Base-by-base conservation (phyloP, 139 green algal species). In the Coelastrella sp. region DNA sequence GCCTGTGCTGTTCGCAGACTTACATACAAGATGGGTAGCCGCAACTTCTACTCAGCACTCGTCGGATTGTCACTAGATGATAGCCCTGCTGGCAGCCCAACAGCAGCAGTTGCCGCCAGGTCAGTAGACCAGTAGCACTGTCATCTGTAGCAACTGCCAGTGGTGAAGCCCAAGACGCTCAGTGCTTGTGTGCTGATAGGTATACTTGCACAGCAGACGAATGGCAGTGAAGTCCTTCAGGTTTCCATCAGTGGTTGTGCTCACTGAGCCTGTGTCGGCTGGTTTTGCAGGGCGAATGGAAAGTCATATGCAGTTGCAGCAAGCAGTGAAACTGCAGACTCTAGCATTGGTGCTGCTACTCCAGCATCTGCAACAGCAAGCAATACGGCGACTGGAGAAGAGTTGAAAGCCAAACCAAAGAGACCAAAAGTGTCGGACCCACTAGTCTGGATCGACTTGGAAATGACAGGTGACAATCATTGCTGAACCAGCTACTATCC, bases 381-480 rank as follows among this genome's bases (percentile, higher is more conserved):
- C 43, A 40, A 60, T 69, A 64, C n/a, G 62, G 23, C 38, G 0
- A 21, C 60, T 2, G 17, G 40, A 43, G 79, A 40, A 84, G 62
- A 17, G 25, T 25, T 53, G 0, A 72, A 60, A 34, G 60, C 78
- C 1, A 48, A 45, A 25, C 59, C 76, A 19, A 85, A 69, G 30
- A 77, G 45, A n/a, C 43, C 43, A 0, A 82, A 88, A 80, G 50
- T 96, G 27, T 40, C 51, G 6, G 76, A 96, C 45, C 92, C 96
- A 5, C 86, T 98, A 3, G 89, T 98, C 1, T 98, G 88, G 96
- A 93, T 96, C 9, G 93, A 96, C 78, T 74, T 98, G 19, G 96
- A 98, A 57, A 98, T 98, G 96, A 97, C 96, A 88, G 95, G 95
- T 95, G 27, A 2, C 9, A 5, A n/a, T n/a, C 21, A 9, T 27